Evolutionary conservation across 805 yeast species (phyloP).

Genomic region (Wickerhamiella occidentalis): DNA sequence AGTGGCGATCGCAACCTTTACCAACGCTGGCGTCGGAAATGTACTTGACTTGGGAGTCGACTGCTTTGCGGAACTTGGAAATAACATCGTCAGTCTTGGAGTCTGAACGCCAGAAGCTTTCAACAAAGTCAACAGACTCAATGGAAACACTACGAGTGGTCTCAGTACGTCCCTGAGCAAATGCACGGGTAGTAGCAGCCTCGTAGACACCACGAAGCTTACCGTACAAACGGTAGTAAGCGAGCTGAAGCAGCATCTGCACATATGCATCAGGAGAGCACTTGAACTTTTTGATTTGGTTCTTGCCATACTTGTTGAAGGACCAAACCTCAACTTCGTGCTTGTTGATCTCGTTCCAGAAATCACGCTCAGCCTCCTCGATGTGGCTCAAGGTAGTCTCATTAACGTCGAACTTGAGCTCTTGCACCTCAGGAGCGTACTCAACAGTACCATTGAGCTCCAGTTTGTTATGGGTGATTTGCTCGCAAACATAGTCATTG

Average conservation of each 20-base stretch:
- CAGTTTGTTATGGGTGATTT: conserved; percentile 39
- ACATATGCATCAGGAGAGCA: conserved; percentile 87
- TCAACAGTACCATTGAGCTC: conserved; percentile 25
- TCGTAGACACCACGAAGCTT: conserved; percentile 83
- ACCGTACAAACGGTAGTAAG: conserved; percentile 74
- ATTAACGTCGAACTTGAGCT: conserved; percentile 42
- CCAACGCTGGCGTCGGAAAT: conserved; percentile 73
- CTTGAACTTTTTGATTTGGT: conserved; percentile 69
- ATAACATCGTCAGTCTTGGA: conserved; percentile 46
- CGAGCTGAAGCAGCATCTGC: conserved; percentile 84
- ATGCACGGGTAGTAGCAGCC: conserved; percentile 87
- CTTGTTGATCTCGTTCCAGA: conserved; percentile 43
- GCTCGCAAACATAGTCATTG: conserved; percentile 60
- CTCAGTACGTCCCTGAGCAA: conserved; percentile 84
- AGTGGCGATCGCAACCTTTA: conserved; percentile 84
- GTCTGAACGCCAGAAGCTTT: conserved; percentile 52
- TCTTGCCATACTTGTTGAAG: conserved; percentile 76
- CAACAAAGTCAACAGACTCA: conserved; percentile 59
- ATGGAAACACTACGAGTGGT: conserved; percentile 74
- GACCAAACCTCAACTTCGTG: conserved; percentile 73
- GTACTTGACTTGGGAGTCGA: conserved; percentile 60
- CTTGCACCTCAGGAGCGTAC: conserved; percentile 26
- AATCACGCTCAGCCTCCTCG: conserved; percentile 41
- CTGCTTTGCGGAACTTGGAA: conserved; percentile 57
- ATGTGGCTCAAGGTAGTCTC: conserved; percentile 42